Conservation (phyloP, 2,329 filamentous ascomycete species). For the Aspergillus intermedius region DNA sequence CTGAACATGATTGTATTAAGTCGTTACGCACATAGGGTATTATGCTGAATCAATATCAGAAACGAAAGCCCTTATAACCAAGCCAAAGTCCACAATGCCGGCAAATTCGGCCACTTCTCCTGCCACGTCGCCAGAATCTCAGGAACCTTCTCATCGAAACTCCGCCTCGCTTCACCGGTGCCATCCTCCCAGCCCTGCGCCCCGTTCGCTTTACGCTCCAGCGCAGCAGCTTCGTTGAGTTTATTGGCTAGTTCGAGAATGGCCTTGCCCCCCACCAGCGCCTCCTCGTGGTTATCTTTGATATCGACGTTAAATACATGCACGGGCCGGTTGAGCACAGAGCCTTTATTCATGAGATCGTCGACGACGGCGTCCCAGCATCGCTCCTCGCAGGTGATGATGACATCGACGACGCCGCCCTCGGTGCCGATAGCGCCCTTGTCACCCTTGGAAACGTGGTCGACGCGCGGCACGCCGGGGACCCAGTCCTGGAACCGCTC, state of each 20-base stretch:
- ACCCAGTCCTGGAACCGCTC: slow-evolving; percentile 98
- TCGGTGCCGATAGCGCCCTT: slow-evolving; percentile 76
- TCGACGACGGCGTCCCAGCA: slow-evolving; percentile 98
- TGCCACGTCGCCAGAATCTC: slow-evolving; percentile 92
- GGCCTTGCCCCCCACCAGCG: slow-evolving; percentile 77
- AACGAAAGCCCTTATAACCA: slow-evolving; percentile 61
- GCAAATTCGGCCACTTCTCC: slow-evolving; percentile 85
- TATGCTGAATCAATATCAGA: neutral
- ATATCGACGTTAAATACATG: slow-evolving; percentile 99
- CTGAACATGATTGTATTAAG: too few species aligned
- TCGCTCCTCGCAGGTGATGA: slow-evolving; percentile 94
- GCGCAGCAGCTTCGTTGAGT: slow-evolving; percentile 70
- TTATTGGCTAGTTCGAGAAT: slow-evolving; percentile 86
- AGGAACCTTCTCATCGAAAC: slow-evolving; percentile 89
- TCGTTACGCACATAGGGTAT: neutral
- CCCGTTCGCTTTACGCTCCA: slow-evolving; percentile 66
- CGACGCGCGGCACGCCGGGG: slow-evolving; percentile 72
- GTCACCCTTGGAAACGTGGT: slow-evolving; percentile 62
- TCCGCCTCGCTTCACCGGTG: slow-evolving; percentile 58
- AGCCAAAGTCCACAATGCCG: slow-evolving; percentile 86
- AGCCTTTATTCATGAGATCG: slow-evolving; percentile 78
- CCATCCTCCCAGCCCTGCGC: slow-evolving; percentile 63
- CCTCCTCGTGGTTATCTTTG: slow-evolving; percentile 96
- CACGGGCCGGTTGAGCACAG: slow-evolving; percentile 82
- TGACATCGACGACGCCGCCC: slow-evolving; percentile 82